Evolutionary conservation across 371 early-diverging fungal species (phyloP).

Genomic region (Mucor saturninus): DNA sequence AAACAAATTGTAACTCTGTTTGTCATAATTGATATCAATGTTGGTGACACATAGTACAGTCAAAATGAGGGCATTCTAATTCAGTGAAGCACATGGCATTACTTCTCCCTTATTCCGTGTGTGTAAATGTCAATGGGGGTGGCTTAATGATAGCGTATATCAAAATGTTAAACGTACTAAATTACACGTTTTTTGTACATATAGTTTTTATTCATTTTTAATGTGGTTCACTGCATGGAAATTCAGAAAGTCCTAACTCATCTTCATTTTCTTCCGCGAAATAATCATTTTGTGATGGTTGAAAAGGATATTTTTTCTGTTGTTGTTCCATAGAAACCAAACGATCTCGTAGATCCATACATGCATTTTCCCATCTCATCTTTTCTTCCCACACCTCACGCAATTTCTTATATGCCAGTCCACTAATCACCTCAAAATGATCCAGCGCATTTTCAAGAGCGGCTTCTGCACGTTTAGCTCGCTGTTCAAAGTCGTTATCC

Average conservation of each 20-base stretch:
- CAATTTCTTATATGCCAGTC: slow-evolving; percentile 61
- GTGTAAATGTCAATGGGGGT: too few species aligned
- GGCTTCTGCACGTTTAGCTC: slow-evolving; percentile 40
- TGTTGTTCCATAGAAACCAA: slow-evolving; percentile 31
- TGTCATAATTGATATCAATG: too few species aligned
- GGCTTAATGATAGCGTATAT: too few species aligned
- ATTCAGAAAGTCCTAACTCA: slow-evolving; percentile 32
- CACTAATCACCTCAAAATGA: slow-evolving; percentile 62
- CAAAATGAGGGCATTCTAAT: too few species aligned
- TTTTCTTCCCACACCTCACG: slow-evolving; percentile 62
- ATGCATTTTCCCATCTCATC: slow-evolving; percentile 51
- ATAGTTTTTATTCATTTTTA: too few species aligned
- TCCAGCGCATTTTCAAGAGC: slow-evolving; percentile 61
- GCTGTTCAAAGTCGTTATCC: slow-evolving; percentile 30
- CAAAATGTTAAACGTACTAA: not conserved
- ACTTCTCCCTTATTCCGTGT: too few species aligned
- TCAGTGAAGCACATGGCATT: too few species aligned
- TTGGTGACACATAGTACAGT: too few species aligned
- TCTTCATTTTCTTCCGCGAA: slow-evolving; percentile 23
- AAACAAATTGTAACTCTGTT: too few species aligned
- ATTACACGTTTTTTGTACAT: too few species aligned
- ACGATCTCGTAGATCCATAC: slow-evolving; percentile 42
- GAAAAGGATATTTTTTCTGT: slow-evolving; percentile 15
- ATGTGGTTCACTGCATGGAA: slow-evolving; percentile 18
- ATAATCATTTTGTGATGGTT: slow-evolving; percentile 9